A percentile compares a stretch with the other conserved stretches of the same genome.
Evolutionary conservation across 495 filamentous ascomycete genomes (phyloP).

Genomic region (Pseudoneurospora amorphoporcata): DNA sequence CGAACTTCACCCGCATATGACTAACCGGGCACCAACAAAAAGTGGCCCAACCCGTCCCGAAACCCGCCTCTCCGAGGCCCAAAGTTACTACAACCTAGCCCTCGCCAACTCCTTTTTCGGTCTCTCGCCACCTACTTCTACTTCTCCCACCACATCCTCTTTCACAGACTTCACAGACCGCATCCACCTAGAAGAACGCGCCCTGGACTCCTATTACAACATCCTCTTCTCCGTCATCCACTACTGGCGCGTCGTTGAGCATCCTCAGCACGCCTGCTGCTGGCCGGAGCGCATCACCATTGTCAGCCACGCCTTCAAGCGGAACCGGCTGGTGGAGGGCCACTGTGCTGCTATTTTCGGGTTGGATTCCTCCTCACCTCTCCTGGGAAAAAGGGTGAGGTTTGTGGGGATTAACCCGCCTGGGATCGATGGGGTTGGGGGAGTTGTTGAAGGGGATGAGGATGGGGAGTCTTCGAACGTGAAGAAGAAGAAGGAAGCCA

Average conservation of each 20-base stretch:
- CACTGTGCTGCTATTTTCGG: conserved; percentile 51
- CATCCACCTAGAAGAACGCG: conserved; percentile 49
- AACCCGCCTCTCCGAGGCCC: conserved; percentile 51
- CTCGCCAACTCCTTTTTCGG: conserved; percentile 29
- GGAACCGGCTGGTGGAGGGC: conserved; percentile 50
- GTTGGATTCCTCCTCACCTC: conserved; percentile 24
- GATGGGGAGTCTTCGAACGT: neutral
- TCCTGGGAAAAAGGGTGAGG: conserved; percentile 17
- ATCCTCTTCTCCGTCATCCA: conserved; percentile 56
- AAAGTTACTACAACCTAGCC: conserved; percentile 50
- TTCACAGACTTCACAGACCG: conserved; percentile 9
- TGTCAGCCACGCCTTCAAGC: conserved; percentile 69
- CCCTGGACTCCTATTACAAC: conserved; percentile 75
- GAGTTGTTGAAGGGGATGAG: conserved; percentile 13
- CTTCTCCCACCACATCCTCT: neutral
- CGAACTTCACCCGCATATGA: neutral
- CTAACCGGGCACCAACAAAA: neutral
- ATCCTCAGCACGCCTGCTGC: conserved; percentile 19
- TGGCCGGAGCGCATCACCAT: conserved; percentile 50
- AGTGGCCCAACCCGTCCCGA: conserved; percentile 53
- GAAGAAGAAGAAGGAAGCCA: conserved; percentile 21
- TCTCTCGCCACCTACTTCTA: conserved; percentile 18
- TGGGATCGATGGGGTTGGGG: conserved; percentile 20
- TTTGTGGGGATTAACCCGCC: conserved; percentile 66
- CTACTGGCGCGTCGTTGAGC: conserved; percentile 36